Base-by-base conservation (phyloP, 352 stramenopile species). In the Pythium dissimile region DNA sequence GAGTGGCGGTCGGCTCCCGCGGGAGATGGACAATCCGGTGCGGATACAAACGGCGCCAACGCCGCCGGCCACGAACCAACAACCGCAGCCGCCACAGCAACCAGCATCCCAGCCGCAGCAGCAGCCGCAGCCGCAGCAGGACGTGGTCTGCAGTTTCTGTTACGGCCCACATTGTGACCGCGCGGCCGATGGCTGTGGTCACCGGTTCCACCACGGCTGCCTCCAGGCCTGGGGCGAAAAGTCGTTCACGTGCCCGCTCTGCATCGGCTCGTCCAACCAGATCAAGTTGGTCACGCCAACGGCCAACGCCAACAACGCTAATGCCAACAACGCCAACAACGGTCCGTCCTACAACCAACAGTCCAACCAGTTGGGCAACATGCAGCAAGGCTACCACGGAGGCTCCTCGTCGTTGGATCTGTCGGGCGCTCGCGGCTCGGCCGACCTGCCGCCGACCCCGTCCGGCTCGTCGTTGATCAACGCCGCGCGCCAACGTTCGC, bases 161-260 rank as follows among this genome's bases (percentile, higher is more conserved):
- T 68, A 68, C 23, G 48, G 28, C 28, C 52, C 52, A 6, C 54
- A 63, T 20, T 62, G 52, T 10, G 80, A 89, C 54, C 71, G 73
- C 23, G 69, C 85, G 43, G 77, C 75, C 5, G 69, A 62, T 20
- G 54, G 69, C 52, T 91, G 80, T 35, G 80, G 80, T n/a, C 80
- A 91, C 59, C 74, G 72, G 24, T 91, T 91, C 58, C 80, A 91
- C 49, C 66, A 62, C 34, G 59, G 68, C 21, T 89, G 78, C 56
- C 56, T 91, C 39, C 76, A 88, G 21, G 71, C 80, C 38, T 90
- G 80, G 80, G 80, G 78, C 44, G 80, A 77, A 5, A 81, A 72
- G 35, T 71, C 70, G 23, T 65, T 64, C 23, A 54, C 20, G 31
- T 68, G 60, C 34, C 60, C 60, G 30, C 42, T 68, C 4, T 68